Evolutionary conservation across 306 rosid species (phyloP), one percentile per base, ranked within the genome.

Genomic region (Prosopis cineraria): DNA sequence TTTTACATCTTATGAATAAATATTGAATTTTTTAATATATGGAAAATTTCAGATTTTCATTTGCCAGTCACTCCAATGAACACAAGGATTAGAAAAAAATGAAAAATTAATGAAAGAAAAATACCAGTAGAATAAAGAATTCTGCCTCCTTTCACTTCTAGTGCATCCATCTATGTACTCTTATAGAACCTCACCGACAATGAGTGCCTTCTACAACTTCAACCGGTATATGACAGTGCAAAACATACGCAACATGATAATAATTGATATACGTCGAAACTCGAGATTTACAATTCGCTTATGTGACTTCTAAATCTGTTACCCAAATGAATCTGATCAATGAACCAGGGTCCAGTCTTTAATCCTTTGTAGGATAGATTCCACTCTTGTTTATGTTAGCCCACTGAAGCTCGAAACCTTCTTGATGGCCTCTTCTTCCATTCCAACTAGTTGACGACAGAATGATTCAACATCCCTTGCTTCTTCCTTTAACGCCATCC

Each of bases 391-490:
- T 53, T 66, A 84, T 56, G 78, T 80, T 73, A 91, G 79, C 67
- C 97, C 98, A 71, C 97, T 87, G 50, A 85, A 90, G 82, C 80
- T 79, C 5, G 97, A 87, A 66, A 93, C 88, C 79, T 84, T 79
- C 58, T 85, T 85, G 39, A 93, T 55, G 44, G 90, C 89, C 74
- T 95, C 93, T 81, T 86, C 89, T 81, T 95, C 98, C 98, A 92
- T 92, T 84, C 91, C 89, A 7, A 89, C 91, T 24, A 95, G 85
- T 79, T 90, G 90, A 72, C 78, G 78, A 79, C 96, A 92, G 71
- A 95, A 95, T 72, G 80, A 44, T 86, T 86, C 97, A 2, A 87
- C 70, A 52, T 89, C 87, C 0, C 69, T 65, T 25, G 93, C 93
- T 78, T 91, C 93, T 80, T 88, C 87, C 84, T 84, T 79, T 76